Percentiles rank a stretch among this genome's conserved stretches.
Conservation (phyloP, 768 basidiomycete genomes). For the Cyclocybe aegerita region DNA sequence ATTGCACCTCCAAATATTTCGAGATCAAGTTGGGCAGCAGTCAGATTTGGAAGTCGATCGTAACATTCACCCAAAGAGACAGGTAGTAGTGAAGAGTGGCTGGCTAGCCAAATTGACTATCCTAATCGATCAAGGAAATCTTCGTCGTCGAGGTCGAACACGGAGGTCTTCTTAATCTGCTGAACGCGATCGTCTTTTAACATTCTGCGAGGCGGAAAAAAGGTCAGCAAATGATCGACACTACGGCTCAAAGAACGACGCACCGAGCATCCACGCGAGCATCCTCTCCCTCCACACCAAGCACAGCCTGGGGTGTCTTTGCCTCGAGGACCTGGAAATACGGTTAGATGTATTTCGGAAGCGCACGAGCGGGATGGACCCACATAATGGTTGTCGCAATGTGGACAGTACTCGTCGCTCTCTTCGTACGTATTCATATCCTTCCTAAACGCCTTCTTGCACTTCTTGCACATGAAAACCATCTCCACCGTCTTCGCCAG, state of each 20-base stretch:
- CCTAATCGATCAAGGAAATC: conserved; percentile 46
- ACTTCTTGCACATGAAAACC: conserved; percentile 48
- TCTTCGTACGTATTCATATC: conserved; percentile 92
- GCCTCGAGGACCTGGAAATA: conserved; percentile 82
- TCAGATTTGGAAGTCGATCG: background rate
- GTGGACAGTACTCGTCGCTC: conserved; percentile 96
- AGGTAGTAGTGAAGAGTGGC: background rate
- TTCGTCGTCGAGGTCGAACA: conserved; percentile 45
- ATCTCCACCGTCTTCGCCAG: conserved; percentile 76
- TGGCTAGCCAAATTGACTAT: conserved; percentile 22
- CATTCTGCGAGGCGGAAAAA: conserved; percentile 63
- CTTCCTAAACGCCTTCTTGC: conserved; percentile 93
- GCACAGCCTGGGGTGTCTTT: conserved; percentile 81
- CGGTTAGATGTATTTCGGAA: background rate
- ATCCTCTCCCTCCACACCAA: conserved; percentile 92
- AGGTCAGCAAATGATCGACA: conserved; percentile 3
- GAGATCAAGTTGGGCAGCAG: background rate
- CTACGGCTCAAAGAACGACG: conserved; percentile 18
- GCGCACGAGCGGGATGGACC: conserved; percentile 27
- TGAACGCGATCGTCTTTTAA: conserved; percentile 85
- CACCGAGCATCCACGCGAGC: conserved; percentile 84
- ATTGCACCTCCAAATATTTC: too few species aligned
- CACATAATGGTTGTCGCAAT: conserved; percentile 98
- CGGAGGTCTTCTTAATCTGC: conserved; percentile 44
- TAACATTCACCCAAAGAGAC: background rate